phyloP scores from a whole-genome alignment of 116 monocot species.

The Iris pallida region DNA sequence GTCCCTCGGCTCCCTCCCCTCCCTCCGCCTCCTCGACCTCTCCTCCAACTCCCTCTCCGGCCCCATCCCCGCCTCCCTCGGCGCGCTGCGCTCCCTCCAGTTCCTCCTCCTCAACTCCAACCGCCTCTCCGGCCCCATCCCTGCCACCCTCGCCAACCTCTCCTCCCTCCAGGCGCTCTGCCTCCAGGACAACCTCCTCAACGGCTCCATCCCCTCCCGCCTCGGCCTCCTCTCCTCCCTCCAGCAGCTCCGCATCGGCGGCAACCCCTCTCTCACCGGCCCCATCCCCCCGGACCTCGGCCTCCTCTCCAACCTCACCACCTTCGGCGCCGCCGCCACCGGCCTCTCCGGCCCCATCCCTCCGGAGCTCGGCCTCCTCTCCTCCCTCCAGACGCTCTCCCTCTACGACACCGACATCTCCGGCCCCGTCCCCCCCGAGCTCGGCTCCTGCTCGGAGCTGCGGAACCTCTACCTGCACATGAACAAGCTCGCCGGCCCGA shows the following conservation, averaged over 20 bases:
- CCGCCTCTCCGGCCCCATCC: slow-evolving; percentile 63
- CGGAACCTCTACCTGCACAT: slow-evolving; percentile 80
- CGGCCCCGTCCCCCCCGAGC: slow-evolving; percentile 47
- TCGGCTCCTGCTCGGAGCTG: slow-evolving; percentile 65
- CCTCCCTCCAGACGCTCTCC: slow-evolving; percentile 67
- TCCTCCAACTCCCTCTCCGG: slow-evolving; percentile 75
- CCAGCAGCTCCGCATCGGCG: slow-evolving; percentile 82
- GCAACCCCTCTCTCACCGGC: slow-evolving; percentile 64
- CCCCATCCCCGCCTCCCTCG: slow-evolving; percentile 50
- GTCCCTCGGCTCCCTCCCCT: slow-evolving; percentile 40
- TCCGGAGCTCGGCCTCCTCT: slow-evolving; percentile 48
- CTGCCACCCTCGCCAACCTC: slow-evolving; percentile 52
- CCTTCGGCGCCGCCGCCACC: slow-evolving; percentile 80
- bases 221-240: slow-evolving; percentile 54
- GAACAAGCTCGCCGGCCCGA: slow-evolving; percentile 59
- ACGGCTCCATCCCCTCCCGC: slow-evolving; percentile 66
- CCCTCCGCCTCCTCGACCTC: slow-evolving; percentile 78
- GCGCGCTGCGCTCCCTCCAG: slow-evolving; percentile 50
- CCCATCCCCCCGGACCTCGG: slow-evolving; percentile 65
- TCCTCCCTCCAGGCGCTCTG: slow-evolving; percentile 75
- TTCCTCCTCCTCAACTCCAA: slow-evolving; percentile 78
- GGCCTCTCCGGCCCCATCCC: slow-evolving; percentile 68
- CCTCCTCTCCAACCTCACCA: slow-evolving; percentile 62
- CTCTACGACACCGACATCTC: slow-evolving; percentile 80
- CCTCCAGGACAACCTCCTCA: slow-evolving; percentile 82